phyloP scores from a whole-genome alignment of 306 rosid genomes.

The Corylus americana region DNA sequence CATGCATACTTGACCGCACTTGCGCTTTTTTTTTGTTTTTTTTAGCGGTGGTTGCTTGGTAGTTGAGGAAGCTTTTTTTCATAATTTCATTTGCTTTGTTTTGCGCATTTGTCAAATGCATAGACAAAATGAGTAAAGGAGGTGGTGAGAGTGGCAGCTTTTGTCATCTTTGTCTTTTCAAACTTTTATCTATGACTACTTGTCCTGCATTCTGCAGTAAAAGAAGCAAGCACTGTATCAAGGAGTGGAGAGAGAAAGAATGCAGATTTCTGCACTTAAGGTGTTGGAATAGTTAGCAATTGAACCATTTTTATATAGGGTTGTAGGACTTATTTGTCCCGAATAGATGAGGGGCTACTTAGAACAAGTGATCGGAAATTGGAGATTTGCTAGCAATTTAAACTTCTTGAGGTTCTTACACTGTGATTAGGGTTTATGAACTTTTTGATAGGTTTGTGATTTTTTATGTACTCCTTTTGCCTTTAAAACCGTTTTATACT shows the following conservation, averaged over 20 bases:
- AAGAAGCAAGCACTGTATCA: not conserved
- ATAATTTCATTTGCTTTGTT: conserved; percentile 17
- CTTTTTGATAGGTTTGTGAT: too few species aligned
- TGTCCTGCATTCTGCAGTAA: not conserved
- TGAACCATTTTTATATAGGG: too few species aligned
- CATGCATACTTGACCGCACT: not conserved
- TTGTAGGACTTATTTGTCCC: too few species aligned
- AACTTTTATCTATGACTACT: not conserved
- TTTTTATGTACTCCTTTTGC: too few species aligned
- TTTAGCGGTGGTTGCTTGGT: conserved; percentile 20
- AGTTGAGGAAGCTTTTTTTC: conserved; percentile 25
- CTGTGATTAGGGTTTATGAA: too few species aligned
- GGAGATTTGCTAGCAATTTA: too few species aligned
- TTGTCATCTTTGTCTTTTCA: conserved; percentile 7
- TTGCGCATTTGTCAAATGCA: conserved; percentile 29
- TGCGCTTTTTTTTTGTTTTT: too few species aligned
- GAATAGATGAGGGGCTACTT: too few species aligned
- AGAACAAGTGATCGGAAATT: too few species aligned
- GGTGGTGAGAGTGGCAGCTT: conserved; percentile 20
- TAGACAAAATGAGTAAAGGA: conserved; percentile 22
- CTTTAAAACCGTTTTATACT: too few species aligned
- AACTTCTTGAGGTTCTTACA: too few species aligned
- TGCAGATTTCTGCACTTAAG: not conserved
- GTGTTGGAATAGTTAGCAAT: too few species aligned
- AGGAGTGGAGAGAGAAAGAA: not conserved